Percentiles rank a stretch among this genome's conserved stretches.
Conservation (phyloP, 2,329 filamentous ascomycete genomes). For the Aotearoamyces nothofagi region DNA sequence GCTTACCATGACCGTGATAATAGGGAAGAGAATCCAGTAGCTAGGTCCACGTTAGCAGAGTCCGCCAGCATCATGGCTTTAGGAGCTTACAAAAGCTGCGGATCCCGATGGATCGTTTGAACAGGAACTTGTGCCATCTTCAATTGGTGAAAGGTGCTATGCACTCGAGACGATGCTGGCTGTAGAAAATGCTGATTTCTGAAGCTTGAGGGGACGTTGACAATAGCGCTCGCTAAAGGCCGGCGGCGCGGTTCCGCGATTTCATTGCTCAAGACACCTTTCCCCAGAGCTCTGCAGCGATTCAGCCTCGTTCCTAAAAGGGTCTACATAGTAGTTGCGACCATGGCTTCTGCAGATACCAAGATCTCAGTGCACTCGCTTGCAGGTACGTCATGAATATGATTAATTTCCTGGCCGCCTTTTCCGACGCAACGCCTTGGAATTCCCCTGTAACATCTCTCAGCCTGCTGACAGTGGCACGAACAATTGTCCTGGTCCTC, state of each 20-base stretch:
- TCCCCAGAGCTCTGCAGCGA: conserved; percentile 8
- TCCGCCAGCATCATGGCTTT: conserved; percentile 6
- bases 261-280: conserved; percentile 19
- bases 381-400: conserved; percentile 11
- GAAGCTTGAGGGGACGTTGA: too few species aligned
- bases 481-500: conserved; percentile 1
- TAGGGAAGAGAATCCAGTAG: conserved; percentile 98
- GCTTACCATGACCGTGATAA: conserved; percentile 85
- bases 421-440: not conserved
- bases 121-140: conserved; percentile 72
- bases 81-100: conserved; percentile 75
- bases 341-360: conserved; percentile 12
- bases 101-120: conserved; percentile 97
- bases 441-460: too few species aligned
- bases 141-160: too few species aligned
- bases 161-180: too few species aligned
- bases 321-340: conserved; percentile 3
- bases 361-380: conserved; percentile 18
- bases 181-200: too few species aligned
- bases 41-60: conserved; percentile 30
- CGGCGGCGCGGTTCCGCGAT: conserved; percentile 13
- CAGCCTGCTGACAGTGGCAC: too few species aligned
- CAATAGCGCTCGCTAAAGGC: too few species aligned
- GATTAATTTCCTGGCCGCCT: not conserved
- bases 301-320: conserved; percentile 1